phyloP scores from a whole-genome alignment of 371 early-diverging fungal species.

The Mortierella sp. region DNA sequence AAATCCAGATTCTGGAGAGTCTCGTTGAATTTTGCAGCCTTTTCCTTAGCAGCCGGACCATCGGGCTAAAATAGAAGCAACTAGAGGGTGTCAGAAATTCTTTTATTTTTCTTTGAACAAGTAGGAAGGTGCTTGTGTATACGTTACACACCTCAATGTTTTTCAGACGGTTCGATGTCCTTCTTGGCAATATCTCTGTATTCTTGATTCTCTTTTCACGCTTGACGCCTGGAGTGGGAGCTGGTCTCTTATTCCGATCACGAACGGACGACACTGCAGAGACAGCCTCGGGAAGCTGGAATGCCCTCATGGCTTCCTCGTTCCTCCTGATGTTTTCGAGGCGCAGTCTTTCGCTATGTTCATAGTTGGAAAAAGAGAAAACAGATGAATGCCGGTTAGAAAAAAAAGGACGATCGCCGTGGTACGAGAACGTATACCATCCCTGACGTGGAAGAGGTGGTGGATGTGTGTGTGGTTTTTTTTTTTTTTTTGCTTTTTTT shows the following conservation, averaged over 20 bases:
- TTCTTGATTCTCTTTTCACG: slow-evolving; percentile 37
- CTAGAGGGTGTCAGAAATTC: neutral
- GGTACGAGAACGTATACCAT: no score
- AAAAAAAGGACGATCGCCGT: no score
- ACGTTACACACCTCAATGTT: slow-evolving; percentile 35
- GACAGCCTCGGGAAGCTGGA: slow-evolving; percentile 23
- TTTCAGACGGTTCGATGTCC: slow-evolving; percentile 34
- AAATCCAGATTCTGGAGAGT: slow-evolving; percentile 3
- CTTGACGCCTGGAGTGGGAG: slow-evolving; percentile 36
- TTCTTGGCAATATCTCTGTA: slow-evolving; percentile 24
- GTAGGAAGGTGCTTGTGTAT: no score
- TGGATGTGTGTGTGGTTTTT: no score
- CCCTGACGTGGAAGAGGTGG: no score
- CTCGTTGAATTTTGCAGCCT: slow-evolving; percentile 16
- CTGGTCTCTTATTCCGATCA: slow-evolving; percentile 36
- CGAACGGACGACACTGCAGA: slow-evolving; percentile 4
- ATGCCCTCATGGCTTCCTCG: slow-evolving; percentile 38
- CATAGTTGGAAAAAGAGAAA: no score
- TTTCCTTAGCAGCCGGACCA: slow-evolving; percentile 15
- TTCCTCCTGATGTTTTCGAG: slow-evolving; percentile 50
- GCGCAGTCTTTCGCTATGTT: slow-evolving; percentile 40
- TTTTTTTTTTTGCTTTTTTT: no score
- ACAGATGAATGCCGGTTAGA: no score
- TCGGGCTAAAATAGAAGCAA: slow-evolving; percentile 26
- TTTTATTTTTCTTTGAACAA: no score